Evolutionary conservation across 73 alveolate genomes (phyloP), one percentile per base, ranked within the genome.

Genomic region (Stentor coeruleus): DNA sequence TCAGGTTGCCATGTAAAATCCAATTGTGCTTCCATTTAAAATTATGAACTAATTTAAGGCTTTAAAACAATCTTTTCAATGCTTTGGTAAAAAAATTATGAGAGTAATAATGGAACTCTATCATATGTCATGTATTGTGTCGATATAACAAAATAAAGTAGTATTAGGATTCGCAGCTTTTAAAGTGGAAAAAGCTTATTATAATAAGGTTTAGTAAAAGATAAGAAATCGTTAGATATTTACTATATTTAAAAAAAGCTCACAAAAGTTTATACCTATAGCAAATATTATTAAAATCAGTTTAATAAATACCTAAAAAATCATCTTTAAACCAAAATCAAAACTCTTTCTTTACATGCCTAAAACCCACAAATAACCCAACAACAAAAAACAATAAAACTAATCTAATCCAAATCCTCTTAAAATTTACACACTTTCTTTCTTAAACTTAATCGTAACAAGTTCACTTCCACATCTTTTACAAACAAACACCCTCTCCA

Each of bases 1-100:
- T 66, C 79, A 28, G n/a, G 49, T 1, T 66, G n/a, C 79, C 79
- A 66, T 28, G 79, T 66, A 66, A 66, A 66, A 33, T 31, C 79
- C 14, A 66, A 33, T 66, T 66, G 79, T 31, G 37, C n/a, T 20
- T 20, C 79, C 79, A 66, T 66, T 66, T 66, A 20, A 20, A 66
- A 66, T 20, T 66, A 66, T 20, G n/a, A n/a, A n/a, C n/a, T n/a
- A n/a, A n/a, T n/a, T n/a, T n/a, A n/a, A n/a, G n/a, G n/a, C n/a
- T n/a, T n/a, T n/a, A n/a, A n/a, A n/a, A n/a, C n/a, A n/a, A n/a
- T n/a, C n/a, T n/a, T n/a, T n/a, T n/a, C n/a, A n/a, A n/a, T n/a
- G n/a, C n/a, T n/a, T n/a, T n/a, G n/a, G n/a, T n/a, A n/a, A n/a
- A n/a, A n/a, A n/a, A n/a, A n/a, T n/a, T n/a, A n/a, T n/a, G n/a